These are phyloP conservation scores for Phanerodontia chrysosporium DNA, from an alignment of 768 basidiomycete species.

Conservation along the genomic window DNA sequence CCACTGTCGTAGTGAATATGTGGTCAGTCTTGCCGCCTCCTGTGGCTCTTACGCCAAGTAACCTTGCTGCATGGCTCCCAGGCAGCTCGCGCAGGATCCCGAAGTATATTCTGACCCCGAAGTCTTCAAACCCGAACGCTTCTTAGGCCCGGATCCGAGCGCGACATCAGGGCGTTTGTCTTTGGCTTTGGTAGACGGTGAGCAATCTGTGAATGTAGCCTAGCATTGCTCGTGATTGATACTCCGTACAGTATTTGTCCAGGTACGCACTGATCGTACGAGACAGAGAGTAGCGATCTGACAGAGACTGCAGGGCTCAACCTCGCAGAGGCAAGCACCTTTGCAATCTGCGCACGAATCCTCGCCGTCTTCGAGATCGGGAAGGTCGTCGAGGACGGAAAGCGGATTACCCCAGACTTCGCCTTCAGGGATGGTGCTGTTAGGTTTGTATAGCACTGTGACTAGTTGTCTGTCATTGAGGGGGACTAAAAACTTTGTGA, in stretches of 20 bases:
- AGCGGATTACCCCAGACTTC: constrained; percentile 13
- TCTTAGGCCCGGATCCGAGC: not conserved
- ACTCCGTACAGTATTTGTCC: constrained; percentile 8
- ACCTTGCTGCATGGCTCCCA: not conserved
- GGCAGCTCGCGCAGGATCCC: constrained; percentile 18
- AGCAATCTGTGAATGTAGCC: not conserved
- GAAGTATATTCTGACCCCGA: constrained; percentile 18
- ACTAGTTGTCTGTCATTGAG: not conserved
- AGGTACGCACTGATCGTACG: constrained; percentile 27
- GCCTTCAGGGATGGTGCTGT: constrained; percentile 17
- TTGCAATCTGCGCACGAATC: constrained; percentile 31
- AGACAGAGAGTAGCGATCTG: too few relatives aligned
- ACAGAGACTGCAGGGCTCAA: constrained; percentile 27
- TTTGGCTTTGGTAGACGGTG: constrained; percentile 19
- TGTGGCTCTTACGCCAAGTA: not conserved
- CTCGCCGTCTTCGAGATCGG: constrained; percentile 32
- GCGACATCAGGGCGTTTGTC: not conserved
- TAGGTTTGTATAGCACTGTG: constrained; percentile 15
- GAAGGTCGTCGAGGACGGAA: constrained; percentile 8
- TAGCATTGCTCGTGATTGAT: not conserved
- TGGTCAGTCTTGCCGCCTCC: constrained; percentile 6
- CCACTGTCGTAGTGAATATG: constrained; percentile 21
- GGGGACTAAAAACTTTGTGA: not conserved
- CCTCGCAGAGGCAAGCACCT: constrained; percentile 37
- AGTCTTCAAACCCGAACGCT: constrained; percentile 20